Evolutionary conservation across 345 rosid genomes (phyloP).

Genomic region (Hevea brasiliensis): DNA sequence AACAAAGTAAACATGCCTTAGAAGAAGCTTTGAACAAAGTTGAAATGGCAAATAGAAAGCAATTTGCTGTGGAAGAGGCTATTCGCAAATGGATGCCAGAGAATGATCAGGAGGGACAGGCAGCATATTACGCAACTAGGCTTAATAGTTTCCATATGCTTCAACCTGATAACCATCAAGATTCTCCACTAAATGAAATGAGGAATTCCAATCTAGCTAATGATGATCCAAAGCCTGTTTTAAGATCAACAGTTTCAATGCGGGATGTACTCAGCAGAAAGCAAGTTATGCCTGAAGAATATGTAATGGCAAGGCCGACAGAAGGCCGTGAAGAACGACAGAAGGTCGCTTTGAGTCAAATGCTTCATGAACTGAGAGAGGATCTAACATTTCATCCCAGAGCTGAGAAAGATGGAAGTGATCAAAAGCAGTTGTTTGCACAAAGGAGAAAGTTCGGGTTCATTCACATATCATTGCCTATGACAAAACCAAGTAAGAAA

Average conservation of each 20-base stretch:
- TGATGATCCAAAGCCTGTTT: slow-evolving; percentile 48
- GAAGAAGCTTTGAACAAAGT: slow-evolving; percentile 71
- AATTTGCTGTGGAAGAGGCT: slow-evolving; percentile 76
- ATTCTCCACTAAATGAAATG: slow-evolving; percentile 41
- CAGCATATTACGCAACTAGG: slow-evolving; percentile 30
- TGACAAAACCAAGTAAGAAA: slow-evolving; percentile 71
- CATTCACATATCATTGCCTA: slow-evolving; percentile 78
- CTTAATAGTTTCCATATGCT: slow-evolving; percentile 31
- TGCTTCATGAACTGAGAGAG: slow-evolving; percentile 79
- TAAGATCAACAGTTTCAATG: slow-evolving; percentile 81
- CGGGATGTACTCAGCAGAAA: slow-evolving; percentile 83
- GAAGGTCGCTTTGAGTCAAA: slow-evolving; percentile 76
- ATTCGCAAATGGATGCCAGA: slow-evolving; percentile 60
- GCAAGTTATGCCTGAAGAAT: slow-evolving; percentile 56
- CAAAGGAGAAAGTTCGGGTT: slow-evolving; percentile 86
- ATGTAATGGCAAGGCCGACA: slow-evolving; percentile 33
- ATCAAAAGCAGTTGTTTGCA: slow-evolving; percentile 49
- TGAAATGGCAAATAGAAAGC: slow-evolving; percentile 71
- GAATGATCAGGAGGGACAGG: slow-evolving; percentile 41
- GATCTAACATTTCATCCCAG: slow-evolving; percentile 50
- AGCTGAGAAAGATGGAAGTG: slow-evolving; percentile 41
- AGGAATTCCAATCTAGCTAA: slow-evolving; percentile 28
- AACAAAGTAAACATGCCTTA: slow-evolving; percentile 62
- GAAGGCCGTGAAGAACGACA: slow-evolving; percentile 48
- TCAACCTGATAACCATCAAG: slow-evolving; percentile 39